These are phyloP conservation scores for Ulota crispa DNA, from an alignment of 225 moss, liverwort and hornwort species.

Conservation along the genomic window DNA sequence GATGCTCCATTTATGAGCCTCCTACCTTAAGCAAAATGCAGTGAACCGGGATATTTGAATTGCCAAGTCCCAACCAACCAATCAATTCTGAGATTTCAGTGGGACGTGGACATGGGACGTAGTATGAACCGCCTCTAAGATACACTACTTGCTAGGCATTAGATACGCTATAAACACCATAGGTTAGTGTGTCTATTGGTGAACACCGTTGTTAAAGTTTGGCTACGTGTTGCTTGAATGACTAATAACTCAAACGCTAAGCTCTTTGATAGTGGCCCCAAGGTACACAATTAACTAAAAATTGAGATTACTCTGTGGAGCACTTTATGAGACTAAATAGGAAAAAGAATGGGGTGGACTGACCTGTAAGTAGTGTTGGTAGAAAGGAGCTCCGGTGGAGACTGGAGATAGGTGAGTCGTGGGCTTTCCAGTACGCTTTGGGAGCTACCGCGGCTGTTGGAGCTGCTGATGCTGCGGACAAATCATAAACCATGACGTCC, in stretches of 20 bases:
- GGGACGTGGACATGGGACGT: no score
- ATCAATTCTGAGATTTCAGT: no score
- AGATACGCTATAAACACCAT: not conserved
- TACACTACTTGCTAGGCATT: not conserved
- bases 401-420: constrained; percentile 59
- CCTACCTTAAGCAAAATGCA: no score
- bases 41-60: no score
- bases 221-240: not conserved
- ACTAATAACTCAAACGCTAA: no score
- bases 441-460: constrained; percentile 47
- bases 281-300: not conserved
- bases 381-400: constrained; percentile 65
- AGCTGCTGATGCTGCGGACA: constrained; percentile 44
- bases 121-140: no score
- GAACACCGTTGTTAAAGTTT: not conserved
- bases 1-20: no score
- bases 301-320: not conserved
- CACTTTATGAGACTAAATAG: not conserved
- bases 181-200: no score
- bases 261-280: not conserved
- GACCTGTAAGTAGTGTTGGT: constrained; percentile 56
- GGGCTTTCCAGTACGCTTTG: constrained; percentile 71
- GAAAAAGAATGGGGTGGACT: not conserved
- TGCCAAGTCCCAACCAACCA: no score
- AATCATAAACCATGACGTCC: constrained; percentile 69